Percentiles rank a stretch among this genome's conserved stretches.
phyloP scores from a whole-genome alignment of 352 stramenopile species.

The Pythium myriotylum region DNA sequence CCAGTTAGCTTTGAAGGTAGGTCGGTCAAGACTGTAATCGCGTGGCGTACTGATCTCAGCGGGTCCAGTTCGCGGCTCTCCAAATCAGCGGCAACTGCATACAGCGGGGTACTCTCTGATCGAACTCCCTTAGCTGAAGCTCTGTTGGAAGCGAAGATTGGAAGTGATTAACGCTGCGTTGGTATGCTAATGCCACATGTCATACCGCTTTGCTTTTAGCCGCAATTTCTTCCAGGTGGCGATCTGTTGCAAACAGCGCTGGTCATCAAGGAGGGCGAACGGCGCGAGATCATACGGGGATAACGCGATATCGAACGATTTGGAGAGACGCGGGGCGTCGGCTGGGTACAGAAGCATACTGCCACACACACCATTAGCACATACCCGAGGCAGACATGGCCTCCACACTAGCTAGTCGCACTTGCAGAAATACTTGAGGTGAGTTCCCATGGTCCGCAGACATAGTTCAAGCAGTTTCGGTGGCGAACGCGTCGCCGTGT shows the following conservation, averaged over 20 bases:
- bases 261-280: constrained; percentile 13
- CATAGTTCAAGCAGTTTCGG: constrained; percentile 16
- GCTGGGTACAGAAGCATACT: constrained; percentile 16
- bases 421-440: constrained; percentile 26
- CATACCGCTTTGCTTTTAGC: constrained; percentile 1
- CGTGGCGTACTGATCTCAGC: no score
- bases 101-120: no score
- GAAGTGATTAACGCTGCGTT: no score
- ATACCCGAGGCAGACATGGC: no score
- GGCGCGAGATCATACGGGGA: constrained; percentile 13
- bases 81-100: no score
- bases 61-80: no score
- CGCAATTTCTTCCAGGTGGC: background rate
- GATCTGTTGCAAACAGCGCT: constrained; percentile 14
- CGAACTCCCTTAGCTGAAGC: no score
- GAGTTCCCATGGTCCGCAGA: constrained; percentile 12
- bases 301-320: background rate
- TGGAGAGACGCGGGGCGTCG: constrained; percentile 1
- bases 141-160: no score
- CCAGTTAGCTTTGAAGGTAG: no score
- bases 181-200: no score
- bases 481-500: background rate
- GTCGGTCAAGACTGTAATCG: no score
- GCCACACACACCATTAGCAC: background rate
- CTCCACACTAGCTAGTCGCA: background rate